These are phyloP conservation scores for Penicillium dipodomyicola DNA, from an alignment of 495 filamentous ascomycete species.

Conservation along the genomic window DNA sequence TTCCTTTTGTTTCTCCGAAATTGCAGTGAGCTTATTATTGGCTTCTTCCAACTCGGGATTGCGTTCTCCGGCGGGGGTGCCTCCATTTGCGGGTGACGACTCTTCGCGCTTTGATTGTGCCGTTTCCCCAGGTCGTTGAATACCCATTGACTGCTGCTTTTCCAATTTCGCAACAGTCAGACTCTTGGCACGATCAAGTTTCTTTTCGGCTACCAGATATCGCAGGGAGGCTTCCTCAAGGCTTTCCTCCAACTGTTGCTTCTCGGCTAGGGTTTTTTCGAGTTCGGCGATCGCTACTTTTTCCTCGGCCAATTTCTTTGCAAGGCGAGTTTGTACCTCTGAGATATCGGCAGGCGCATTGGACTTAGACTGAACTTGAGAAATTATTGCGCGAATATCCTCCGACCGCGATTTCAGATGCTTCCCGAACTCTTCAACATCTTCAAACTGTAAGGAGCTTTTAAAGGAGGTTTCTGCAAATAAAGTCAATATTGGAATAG, in stretches of 20 bases:
- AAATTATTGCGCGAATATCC: constrained; percentile 61
- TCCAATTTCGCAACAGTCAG: constrained; percentile 89
- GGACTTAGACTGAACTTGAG: constrained; percentile 50
- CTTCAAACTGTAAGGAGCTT: constrained; percentile 38
- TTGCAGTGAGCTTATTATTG: constrained; percentile 68
- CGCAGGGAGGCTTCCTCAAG: constrained; percentile 81
- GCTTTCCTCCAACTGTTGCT: constrained; percentile 77
- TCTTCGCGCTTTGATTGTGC: constrained; percentile 58
- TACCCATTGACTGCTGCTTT: constrained; percentile 73
- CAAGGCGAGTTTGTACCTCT: constrained; percentile 69
- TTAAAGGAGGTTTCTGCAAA: constrained; percentile 29
- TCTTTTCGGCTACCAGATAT: constrained; percentile 92
- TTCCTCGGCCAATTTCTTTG: constrained; percentile 70
- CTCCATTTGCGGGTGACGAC: constrained; percentile 52
- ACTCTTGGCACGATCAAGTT: constrained; percentile 83
- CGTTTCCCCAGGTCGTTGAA: constrained; percentile 50
- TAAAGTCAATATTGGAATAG: constrained; percentile 18
- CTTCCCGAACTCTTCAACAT: constrained; percentile 62
- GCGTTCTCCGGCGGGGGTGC: constrained; percentile 48
- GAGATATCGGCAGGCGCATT: constrained; percentile 59
- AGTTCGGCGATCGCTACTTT: constrained; percentile 76
- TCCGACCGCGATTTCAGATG: constrained; percentile 65
- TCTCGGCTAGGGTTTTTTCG: constrained; percentile 72
- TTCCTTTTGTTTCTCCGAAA: constrained; percentile 77
- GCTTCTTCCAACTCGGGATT: constrained; percentile 63